These are phyloP conservation scores for Trichomonas vaginalis DNA, from an alignment of 208 protist genomes.

Conservation along the genomic window DNA sequence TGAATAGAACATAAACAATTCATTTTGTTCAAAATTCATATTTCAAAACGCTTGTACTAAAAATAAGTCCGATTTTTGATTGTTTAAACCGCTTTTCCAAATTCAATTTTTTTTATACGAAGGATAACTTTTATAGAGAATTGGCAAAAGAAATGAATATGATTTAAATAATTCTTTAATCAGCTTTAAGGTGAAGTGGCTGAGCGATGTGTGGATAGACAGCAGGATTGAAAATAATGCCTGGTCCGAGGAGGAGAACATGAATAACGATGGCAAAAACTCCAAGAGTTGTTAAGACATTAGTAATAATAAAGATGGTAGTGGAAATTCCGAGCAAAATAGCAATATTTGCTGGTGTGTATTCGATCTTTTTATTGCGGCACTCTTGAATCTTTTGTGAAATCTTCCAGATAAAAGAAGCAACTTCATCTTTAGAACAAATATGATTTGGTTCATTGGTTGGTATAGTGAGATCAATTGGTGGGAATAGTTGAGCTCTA, in stretches of 20 bases:
- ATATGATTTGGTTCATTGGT: neutral
- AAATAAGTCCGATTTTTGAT: no score
- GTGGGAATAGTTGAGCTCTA: neutral
- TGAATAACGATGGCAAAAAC: neutral
- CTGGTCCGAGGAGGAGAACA: neutral
- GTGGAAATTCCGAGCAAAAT: neutral
- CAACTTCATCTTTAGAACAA: neutral
- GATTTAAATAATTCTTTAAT: no score
- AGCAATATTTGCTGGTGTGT: neutral
- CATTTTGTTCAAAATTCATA: no score
- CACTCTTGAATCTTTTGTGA: neutral
- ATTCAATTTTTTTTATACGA: no score
- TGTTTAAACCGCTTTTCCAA: no score
- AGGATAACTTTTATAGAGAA: no score
- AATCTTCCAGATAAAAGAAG: neutral
- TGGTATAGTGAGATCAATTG: no score
- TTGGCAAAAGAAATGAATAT: no score
- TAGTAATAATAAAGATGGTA: neutral
- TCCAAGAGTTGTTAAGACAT: neutral
- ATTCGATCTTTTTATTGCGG: neutral
- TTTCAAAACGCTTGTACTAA: no score
- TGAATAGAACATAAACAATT: no score
- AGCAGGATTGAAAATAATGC: neutral
- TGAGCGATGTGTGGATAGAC: neutral
- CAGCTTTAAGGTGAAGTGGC: neutral